Evolutionary conservation across 345 rosid genomes (phyloP).

Genomic region (Mangifera indica): DNA sequence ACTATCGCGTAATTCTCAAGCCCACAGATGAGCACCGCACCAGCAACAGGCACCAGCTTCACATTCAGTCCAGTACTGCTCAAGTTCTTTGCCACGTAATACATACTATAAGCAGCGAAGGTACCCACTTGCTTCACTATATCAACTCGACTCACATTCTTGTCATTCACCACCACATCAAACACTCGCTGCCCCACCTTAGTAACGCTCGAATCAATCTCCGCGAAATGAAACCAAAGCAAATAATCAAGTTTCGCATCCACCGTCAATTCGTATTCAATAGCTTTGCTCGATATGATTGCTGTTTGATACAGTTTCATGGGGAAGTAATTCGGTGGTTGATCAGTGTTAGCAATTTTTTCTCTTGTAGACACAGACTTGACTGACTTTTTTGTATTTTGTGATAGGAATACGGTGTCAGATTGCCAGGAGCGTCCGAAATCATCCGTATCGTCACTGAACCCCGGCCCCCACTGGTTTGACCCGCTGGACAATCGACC

Average conservation of each 20-base stretch:
- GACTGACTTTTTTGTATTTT: conserved; percentile 22
- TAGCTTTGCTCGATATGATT: conserved; percentile 42
- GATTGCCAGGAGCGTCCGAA: conserved; percentile 96
- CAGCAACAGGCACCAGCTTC: conserved; percentile 51
- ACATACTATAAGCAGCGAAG: conserved; percentile 56
- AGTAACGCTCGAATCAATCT: conserved; percentile 71
- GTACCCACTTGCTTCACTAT: conserved; percentile 60
- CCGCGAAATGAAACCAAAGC: conserved; percentile 91
- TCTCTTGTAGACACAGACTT: conserved; percentile 43
- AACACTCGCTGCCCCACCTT: conserved; percentile 74
- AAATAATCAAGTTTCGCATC: conserved; percentile 91
- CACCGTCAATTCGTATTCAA: conserved; percentile 66
- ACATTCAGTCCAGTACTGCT: conserved; percentile 55
- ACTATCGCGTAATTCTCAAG: conserved; percentile 90
- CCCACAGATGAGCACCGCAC: conserved; percentile 74
- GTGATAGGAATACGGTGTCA: conserved; percentile 43
- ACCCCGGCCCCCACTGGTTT: conserved; percentile 89
- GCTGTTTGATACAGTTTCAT: conserved; percentile 91
- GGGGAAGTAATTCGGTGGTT: conserved; percentile 85
- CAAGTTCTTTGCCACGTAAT: conserved; percentile 59
- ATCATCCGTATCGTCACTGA: conserved; percentile 67
- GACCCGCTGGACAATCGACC: conserved; percentile 80
- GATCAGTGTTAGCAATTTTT: conserved; percentile 45
- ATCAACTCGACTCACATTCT: conserved; percentile 69
- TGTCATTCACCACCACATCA: conserved; percentile 64